Evolutionary conservation across 1,284 basidiomycete genomes (phyloP).

Genomic region (Termitomyces sp.): DNA sequence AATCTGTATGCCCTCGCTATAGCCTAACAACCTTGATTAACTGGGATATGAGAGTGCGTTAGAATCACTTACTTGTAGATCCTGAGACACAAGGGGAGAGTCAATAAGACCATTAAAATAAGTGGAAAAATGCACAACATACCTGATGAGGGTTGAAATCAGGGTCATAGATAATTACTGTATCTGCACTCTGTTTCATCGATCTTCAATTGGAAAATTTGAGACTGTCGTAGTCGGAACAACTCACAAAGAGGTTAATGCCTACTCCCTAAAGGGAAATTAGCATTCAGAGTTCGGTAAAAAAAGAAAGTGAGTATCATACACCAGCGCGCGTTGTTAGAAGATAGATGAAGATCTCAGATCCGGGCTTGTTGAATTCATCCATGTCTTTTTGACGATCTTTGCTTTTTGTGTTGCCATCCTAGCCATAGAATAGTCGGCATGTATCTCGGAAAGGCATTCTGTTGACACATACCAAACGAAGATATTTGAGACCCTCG

Average conservation of each 20-base stretch:
- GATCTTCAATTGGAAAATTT: neutral
- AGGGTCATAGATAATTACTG: slow-evolving; percentile 88
- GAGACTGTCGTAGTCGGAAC: neutral
- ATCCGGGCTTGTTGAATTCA: slow-evolving; percentile 82
- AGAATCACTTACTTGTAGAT: slow-evolving; percentile 55
- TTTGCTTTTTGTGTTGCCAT: slow-evolving; percentile 85
- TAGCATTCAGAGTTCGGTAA: slow-evolving; percentile 3
- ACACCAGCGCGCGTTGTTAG: slow-evolving; percentile 95
- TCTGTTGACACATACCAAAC: slow-evolving; percentile 60
- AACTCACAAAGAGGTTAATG: slow-evolving; percentile 72
- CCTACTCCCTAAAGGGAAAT: slow-evolving; percentile 55
- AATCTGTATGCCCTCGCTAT: slow-evolving; percentile 86
- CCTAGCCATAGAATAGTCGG: slow-evolving; percentile 41
- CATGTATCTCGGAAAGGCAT: slow-evolving; percentile 7
- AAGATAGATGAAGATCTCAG: slow-evolving; percentile 87
- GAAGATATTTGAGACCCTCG: slow-evolving; percentile 85
- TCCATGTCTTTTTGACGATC: slow-evolving; percentile 94
- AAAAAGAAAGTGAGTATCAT: slow-evolving; percentile 17
- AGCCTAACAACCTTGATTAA: slow-evolving; percentile 45
- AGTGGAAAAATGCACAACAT: slow-evolving; percentile 18
- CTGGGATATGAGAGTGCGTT: neutral
- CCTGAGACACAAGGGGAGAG: slow-evolving; percentile 32
- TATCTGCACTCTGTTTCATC: slow-evolving; percentile 66
- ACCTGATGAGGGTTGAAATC: slow-evolving; percentile 95
- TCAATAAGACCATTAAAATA: neutral